Percentiles rank a stretch among this genome's conserved stretches.
Evolutionary conservation across 495 filamentous ascomycete genomes (phyloP).

Genomic region (Talaromyces ruber): DNA sequence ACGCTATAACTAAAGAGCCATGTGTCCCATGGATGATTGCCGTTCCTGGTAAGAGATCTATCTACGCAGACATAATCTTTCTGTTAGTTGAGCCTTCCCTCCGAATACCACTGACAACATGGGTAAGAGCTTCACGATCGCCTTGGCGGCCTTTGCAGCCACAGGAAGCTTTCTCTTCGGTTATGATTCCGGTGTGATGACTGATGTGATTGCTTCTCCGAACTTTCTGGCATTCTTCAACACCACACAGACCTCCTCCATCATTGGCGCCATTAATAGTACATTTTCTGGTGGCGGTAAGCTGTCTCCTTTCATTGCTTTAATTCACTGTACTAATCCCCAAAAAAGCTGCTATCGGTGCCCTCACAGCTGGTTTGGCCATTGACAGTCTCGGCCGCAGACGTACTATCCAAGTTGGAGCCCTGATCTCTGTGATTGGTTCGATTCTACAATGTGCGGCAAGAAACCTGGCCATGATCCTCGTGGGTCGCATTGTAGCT

Average conservation of each 20-base stretch:
- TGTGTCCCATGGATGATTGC: no score
- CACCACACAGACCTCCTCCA: constrained; percentile 35
- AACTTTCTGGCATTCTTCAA: constrained; percentile 41
- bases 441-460: constrained; percentile 47
- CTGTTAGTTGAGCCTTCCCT: no score
- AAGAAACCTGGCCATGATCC: constrained; percentile 46
- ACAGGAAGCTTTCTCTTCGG: constrained; percentile 46
- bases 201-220: constrained; percentile 41
- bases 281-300: constrained; percentile 46
- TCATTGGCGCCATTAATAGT: constrained; percentile 49
- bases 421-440: constrained; percentile 45
- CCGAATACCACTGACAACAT: constrained; percentile 22
- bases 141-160: constrained; percentile 33
- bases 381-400: constrained; percentile 41
- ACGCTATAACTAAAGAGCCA: no score
- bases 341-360: constrained; percentile 23
- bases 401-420: constrained; percentile 47
- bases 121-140: constrained; percentile 36
- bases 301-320: constrained; percentile 6
- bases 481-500: constrained; percentile 52
- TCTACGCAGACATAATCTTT: no score
- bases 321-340: background rate
- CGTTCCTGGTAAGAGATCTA: no score
- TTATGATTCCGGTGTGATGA: constrained; percentile 50
- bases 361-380: constrained; percentile 26